These are phyloP conservation scores for Colletotrichum incanum DNA, from an alignment of 2,329 filamentous ascomycete species.

Conservation along the genomic window DNA sequence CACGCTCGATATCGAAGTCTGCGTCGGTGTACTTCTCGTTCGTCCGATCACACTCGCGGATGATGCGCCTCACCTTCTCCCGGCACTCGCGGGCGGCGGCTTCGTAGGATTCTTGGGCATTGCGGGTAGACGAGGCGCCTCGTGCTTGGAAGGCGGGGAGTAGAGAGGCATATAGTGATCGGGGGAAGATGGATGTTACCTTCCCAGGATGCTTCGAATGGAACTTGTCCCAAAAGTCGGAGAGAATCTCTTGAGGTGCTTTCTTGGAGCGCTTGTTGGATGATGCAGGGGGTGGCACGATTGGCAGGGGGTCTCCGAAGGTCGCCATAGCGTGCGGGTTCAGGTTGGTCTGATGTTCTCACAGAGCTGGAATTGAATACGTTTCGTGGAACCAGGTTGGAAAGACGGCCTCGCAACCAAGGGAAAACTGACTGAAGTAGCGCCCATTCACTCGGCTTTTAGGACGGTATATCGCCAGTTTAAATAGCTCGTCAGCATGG, in stretches of 20 bases:
- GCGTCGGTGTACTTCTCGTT: conserved; percentile 63
- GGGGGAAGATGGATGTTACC: conserved; percentile 62
- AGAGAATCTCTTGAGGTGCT: conserved; percentile 58
- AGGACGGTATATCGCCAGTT: background rate
- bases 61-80: conserved; percentile 57
- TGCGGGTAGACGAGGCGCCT: conserved; percentile 64
- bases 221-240: conserved; percentile 61
- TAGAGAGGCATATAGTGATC: conserved; percentile 55
- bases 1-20: conserved; percentile 61
- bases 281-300: background rate
- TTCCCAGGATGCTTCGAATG: conserved; percentile 59
- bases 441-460: background rate
- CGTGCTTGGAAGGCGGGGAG: conserved; percentile 48
- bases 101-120: conserved; percentile 60
- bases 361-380: background rate
- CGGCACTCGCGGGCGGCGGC: conserved; percentile 58
- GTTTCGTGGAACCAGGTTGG: background rate
- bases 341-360: background rate
- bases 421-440: background rate
- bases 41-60: conserved; percentile 60
- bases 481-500: background rate
- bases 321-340: conserved; percentile 21
- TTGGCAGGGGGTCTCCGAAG: conserved; percentile 28
- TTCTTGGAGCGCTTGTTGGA: conserved; percentile 42
- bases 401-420: background rate